A percentile compares a stretch with the other conserved stretches of the same genome.
These are phyloP conservation scores for Metschnikowia sp. DNA, from an alignment of 805 yeast genomes.

Conservation along the genomic window DNA sequence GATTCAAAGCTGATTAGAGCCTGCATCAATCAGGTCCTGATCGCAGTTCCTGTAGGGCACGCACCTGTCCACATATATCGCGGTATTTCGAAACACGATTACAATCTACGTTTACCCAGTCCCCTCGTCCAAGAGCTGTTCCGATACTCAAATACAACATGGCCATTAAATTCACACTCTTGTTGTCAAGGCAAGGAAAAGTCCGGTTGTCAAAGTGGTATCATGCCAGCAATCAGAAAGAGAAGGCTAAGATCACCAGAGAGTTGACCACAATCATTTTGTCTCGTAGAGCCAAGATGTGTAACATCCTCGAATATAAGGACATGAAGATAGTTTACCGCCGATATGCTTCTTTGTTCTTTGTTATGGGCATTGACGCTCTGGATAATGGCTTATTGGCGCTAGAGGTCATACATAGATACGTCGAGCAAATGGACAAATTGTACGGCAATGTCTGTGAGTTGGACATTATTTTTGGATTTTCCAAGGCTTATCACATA, in stretches of 20 bases:
- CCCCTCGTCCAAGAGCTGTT: too few species aligned
- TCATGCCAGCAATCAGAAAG: conserved; percentile 75
- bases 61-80: too few species aligned
- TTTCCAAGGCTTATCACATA: conserved; percentile 88
- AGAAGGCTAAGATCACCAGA: conserved; percentile 75
- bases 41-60: too few species aligned
- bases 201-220: conserved; percentile 94
- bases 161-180: conserved; percentile 76
- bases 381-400: conserved; percentile 85
- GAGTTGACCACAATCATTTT: conserved; percentile 85
- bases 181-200: conserved; percentile 93
- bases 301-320: conserved; percentile 85
- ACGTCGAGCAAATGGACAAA: conserved; percentile 95
- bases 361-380: conserved; percentile 79
- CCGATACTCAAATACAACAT: conserved; percentile 27
- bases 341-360: conserved; percentile 89
- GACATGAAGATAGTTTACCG: conserved; percentile 84
- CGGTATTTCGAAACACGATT: background rate
- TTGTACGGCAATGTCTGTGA: conserved; percentile 96
- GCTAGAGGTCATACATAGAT: conserved; percentile 84
- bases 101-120: too few species aligned
- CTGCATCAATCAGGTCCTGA: too few species aligned
- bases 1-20: too few species aligned
- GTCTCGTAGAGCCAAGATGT: conserved; percentile 88
- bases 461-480: conserved; percentile 92